Base-by-base conservation (phyloP, 1,284 basidiomycete genomes). In the Chalciporus sp. region DNA sequence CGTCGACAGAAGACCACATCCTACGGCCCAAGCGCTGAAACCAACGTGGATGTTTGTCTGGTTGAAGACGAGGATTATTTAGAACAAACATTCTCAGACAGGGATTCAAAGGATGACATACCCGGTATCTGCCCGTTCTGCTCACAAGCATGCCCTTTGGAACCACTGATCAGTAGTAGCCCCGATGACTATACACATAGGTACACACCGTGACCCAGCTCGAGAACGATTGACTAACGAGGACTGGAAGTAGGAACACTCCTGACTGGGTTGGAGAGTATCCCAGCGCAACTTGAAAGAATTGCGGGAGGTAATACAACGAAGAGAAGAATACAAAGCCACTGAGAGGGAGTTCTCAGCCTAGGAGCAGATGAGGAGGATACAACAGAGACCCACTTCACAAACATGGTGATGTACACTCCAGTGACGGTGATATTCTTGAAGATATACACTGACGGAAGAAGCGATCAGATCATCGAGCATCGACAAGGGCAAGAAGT, bases 301-400 rank as follows among this genome's bases (percentile, higher is more conserved):
- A 92, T 57, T 89, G 85, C 0, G 88, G 88, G 0, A 91, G 77
- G 61, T 88, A 86, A 62, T 81, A 86, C 10, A 85, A 60, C 2
- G 81, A 75, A 3, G 79, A 82, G 67, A 80, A 85, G 68, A 85
- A 84, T 7, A 84, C 75, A 59, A 84, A 81, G 10, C 83, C 79
- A 47, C 79, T 81, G 56, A 26, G 14, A 60, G 7, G 16, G 7
- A 48, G 16, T 26, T 1, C 37, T 43, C 42, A 55, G 17, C 29
- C 14, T 26, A 14, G 19, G 14, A 5, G 48, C 45, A 27, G 17
- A 27, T 12, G 20, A 19, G 0, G 4, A 19, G 23, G 14, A 42
- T 16, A 35, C 16, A 8, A 40, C 44, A 17, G 1, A 39, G 5
- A 69, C 75, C 56, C 65, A 78, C 88, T 86, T 79, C 63, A 83